These are phyloP conservation scores for Pseudonitzschia multiseries DNA, from an alignment of 108 stramenopile species.

Conservation along the genomic window DNA sequence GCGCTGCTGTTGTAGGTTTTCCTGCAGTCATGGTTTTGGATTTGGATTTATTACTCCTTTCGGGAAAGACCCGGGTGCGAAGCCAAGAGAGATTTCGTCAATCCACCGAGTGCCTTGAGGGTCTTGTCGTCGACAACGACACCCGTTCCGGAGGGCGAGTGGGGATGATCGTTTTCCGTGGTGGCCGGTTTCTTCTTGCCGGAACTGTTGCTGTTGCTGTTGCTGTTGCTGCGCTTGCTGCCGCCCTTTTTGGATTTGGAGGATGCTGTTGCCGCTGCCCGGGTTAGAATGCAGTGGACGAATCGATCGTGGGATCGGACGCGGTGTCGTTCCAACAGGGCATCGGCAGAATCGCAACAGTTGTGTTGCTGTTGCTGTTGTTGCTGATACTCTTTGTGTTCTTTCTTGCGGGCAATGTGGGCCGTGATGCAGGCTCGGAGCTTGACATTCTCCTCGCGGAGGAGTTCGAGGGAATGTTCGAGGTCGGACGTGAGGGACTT, in stretches of 20 bases:
- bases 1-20: too few relatives aligned
- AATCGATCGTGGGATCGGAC: slow-evolving; percentile 11
- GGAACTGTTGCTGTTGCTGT: background rate
- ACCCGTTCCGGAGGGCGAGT: background rate
- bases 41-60: background rate
- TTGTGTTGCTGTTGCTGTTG: background rate
- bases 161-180: too few relatives aligned
- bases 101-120: background rate
- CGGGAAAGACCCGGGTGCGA: background rate
- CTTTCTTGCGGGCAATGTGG: background rate
- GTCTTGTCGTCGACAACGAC: slow-evolving; percentile 4
- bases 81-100: background rate
- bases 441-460: slow-evolving; percentile 83
- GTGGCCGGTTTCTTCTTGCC: background rate
- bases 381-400: background rate
- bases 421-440: slow-evolving; percentile 52
- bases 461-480: slow-evolving; percentile 73
- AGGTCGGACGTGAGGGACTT: slow-evolving; percentile 93
- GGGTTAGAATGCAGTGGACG: background rate
- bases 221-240: background rate
- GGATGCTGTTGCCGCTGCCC: background rate
- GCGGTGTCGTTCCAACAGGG: background rate
- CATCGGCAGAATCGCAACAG: background rate
- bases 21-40: too few relatives aligned
- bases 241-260: background rate